phyloP scores from a whole-genome alignment of 2,329 filamentous ascomycete genomes.

The Teratosphaeria epicoccoides region DNA sequence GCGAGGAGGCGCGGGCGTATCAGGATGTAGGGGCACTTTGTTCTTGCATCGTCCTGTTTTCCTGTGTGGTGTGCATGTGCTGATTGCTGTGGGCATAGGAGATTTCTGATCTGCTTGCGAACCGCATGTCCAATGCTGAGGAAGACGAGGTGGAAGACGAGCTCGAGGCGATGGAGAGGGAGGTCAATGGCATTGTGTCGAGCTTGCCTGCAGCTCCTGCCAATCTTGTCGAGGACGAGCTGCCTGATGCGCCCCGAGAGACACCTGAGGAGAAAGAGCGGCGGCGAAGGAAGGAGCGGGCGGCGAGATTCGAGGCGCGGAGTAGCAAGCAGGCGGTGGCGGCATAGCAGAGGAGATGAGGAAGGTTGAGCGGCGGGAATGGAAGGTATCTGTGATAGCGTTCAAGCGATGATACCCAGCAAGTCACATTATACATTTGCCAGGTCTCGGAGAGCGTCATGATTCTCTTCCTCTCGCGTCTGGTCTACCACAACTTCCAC shows the following conservation, averaged over 20 bases:
- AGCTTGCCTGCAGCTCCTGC: constrained; percentile 32
- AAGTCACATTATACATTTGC: background rate
- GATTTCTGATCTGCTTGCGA: constrained; percentile 80
- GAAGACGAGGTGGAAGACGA: constrained; percentile 98
- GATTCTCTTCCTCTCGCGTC: too few relatives aligned
- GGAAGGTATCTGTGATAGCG: background rate
- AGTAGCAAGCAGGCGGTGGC: background rate
- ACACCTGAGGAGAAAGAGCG: constrained; percentile 20
- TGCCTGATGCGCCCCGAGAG: constrained; percentile 24
- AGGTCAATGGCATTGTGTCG: constrained; percentile 36
- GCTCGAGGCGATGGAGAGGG: constrained; percentile 65
- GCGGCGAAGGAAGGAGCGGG: constrained; percentile 19
- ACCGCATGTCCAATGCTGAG: constrained; percentile 82
- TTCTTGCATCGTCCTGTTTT: background rate
- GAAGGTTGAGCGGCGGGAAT: background rate
- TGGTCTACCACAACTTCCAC: too few relatives aligned
- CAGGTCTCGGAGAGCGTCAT: too few relatives aligned
- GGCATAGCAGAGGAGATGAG: background rate
- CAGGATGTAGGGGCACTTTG: constrained; percentile 55
- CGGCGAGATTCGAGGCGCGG: constrained; percentile 1
- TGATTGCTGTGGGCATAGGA: constrained; percentile 47
- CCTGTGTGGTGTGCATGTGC: background rate
- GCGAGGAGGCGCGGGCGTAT: constrained; percentile 80
- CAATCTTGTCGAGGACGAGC: constrained; percentile 12
- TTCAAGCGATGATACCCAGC: background rate